phyloP scores from a whole-genome alignment of 1,139 yeast genomes.

The Trichomonascaceae sp. region DNA sequence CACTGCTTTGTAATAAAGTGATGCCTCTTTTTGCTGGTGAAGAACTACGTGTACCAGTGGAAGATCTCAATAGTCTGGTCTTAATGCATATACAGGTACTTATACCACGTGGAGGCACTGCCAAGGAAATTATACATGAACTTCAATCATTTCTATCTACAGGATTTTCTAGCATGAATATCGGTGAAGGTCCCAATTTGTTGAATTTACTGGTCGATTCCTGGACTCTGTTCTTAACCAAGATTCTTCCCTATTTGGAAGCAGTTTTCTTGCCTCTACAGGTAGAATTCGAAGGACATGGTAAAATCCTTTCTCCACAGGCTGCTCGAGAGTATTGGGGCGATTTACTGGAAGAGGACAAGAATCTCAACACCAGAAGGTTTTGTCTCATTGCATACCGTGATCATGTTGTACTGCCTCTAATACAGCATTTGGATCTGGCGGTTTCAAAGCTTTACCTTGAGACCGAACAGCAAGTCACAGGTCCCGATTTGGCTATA shows the following conservation, averaged over 20 bases:
- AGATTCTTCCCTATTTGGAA: constrained; percentile 50
- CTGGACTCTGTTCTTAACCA: constrained; percentile 53
- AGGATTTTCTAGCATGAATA: constrained; percentile 41
- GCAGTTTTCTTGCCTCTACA: constrained; percentile 59
- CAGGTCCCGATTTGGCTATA: constrained; percentile 31
- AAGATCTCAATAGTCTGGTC: constrained; percentile 48
- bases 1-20: constrained; percentile 39
- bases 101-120: constrained; percentile 36
- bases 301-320: constrained; percentile 29
- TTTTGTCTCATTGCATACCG: constrained; percentile 32
- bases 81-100: constrained; percentile 42
- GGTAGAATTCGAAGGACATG: constrained; percentile 40
- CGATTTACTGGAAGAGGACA: constrained; percentile 27
- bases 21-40: constrained; percentile 47
- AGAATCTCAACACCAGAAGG: constrained; percentile 30
- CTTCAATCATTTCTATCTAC: constrained; percentile 42
- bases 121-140: constrained; percentile 38
- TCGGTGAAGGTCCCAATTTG: constrained; percentile 21
- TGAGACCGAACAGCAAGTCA: constrained; percentile 1
- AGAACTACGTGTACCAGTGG: constrained; percentile 46
- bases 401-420: constrained; percentile 33
- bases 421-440: constrained; percentile 39
- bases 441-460: constrained; percentile 6
- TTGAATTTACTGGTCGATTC: constrained; percentile 31
- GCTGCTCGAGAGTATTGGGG: constrained; percentile 38